These are phyloP conservation scores for Hanseniaspora gamundiae DNA, from an alignment of 1,139 yeast species.

Conservation along the genomic window DNA sequence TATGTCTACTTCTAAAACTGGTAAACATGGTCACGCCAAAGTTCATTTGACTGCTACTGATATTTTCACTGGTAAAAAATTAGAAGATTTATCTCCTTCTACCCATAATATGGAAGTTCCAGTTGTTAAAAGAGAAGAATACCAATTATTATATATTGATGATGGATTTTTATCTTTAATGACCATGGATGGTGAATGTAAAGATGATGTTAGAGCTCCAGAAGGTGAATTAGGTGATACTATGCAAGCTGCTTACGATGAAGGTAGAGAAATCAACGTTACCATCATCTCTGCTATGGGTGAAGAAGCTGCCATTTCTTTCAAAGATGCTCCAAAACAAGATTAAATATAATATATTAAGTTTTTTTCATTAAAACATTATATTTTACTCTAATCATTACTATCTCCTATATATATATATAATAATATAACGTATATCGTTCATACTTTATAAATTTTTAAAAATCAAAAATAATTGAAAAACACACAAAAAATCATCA, in stretches of 20 bases:
- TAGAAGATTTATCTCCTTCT: constrained; percentile 99
- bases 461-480: constrained; percentile 12
- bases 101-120: constrained; percentile 99
- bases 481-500: no score
- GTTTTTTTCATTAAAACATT: no score
- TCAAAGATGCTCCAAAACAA: constrained; percentile 92
- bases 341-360: no score
- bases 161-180: constrained; percentile 96
- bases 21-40: constrained; percentile 99
- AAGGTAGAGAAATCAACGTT: constrained; percentile 92
- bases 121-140: constrained; percentile 90
- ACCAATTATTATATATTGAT: constrained; percentile 93
- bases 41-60: constrained; percentile 98
- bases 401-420: background rate
- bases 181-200: constrained; percentile 96
- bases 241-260: constrained; percentile 86
- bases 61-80: constrained; percentile 98
- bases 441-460: no score
- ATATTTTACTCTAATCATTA: no score
- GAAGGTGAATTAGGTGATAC: constrained; percentile 95
- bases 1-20: constrained; percentile 99
- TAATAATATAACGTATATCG: no score
- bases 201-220: constrained; percentile 98
- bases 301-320: constrained; percentile 97
- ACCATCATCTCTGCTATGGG: constrained; percentile 97